Evolutionary conservation across 2,329 filamentous ascomycete genomes (phyloP), one percentile per base, ranked within the genome.

Genomic region (Fusarium beomiforme): DNA sequence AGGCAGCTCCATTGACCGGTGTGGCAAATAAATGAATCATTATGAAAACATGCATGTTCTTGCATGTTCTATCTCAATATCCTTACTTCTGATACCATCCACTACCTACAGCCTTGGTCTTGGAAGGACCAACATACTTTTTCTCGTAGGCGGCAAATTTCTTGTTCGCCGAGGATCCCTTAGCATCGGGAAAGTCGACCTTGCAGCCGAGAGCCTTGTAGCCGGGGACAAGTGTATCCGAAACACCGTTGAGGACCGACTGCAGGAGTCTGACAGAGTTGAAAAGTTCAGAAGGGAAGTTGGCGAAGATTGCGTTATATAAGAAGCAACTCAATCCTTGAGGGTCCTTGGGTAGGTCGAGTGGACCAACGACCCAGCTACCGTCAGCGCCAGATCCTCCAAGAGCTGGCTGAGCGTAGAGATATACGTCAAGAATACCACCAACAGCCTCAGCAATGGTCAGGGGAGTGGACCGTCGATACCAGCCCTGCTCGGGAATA

Each of bases 401-500:
- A 19, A 61, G 7, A 1, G 60, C 44, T 13, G 65, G 67, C 8
- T n/a, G 49, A 12, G 67, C 65, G 44, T 70, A 70, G 1, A 69
- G 55, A 12, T 44, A 70, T 17, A 70, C 60, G 8, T 70, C 67
- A 13, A 70, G 65, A 11, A 70, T 64, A 0, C 60, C 67, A 7
- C 50, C 65, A 3, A 69, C 67, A 3, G 67, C 60, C 56, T 69
- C 67, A 0, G 21, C 23, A 17, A 70, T 58, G 10, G 67, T 65
- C 67, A 70, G 69, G 6, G 60, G 67, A 1, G 65, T 70, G 5
- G 60, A 55, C 4, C 67, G 67, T 1, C 67, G 67, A 10, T 70
- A 70, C 65, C 65, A 70, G 14, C 65, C 67, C 2, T 65, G 43
- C 50, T 69, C 65, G 3, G 67, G 65, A 6, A 70, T 70, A 6